These are phyloP conservation scores for Eimeria falciformis DNA, from an alignment of 169 alveolate genomes.

Conservation along the genomic window DNA sequence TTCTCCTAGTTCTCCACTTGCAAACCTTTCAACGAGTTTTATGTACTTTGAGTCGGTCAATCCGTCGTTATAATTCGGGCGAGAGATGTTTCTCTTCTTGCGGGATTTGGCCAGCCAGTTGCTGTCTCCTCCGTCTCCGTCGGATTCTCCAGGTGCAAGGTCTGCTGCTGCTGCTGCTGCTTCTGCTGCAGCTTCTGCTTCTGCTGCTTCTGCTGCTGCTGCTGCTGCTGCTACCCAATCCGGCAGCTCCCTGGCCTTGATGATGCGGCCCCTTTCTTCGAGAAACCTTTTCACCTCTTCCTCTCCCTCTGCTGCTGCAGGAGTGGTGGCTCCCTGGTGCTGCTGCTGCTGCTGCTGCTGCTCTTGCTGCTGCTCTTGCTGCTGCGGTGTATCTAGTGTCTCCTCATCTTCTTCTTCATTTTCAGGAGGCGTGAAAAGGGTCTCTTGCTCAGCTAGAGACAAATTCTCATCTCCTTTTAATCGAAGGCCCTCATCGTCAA, in stretches of 20 bases:
- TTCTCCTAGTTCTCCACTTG: constrained; percentile 39
- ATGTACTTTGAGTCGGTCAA: constrained; percentile 34
- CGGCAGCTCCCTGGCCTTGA: constrained; percentile 19
- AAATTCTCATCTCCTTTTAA: not conserved
- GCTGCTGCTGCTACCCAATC: constrained; percentile 35
- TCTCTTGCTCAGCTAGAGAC: constrained; percentile 15
- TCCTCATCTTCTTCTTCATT: constrained; percentile 6
- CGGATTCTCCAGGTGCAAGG: not conserved
- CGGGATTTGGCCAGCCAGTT: not conserved
- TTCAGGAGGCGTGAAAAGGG: constrained; percentile 11
- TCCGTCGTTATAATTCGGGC: constrained; percentile 17
- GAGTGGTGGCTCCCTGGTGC: not conserved
- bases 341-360: constrained; percentile 8
- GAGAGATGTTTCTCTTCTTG: not conserved
- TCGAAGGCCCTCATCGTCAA: not conserved
- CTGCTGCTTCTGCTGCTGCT: constrained; percentile 25
- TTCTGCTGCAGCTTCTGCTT: constrained; percentile 27
- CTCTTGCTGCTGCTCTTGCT: constrained; percentile 10
- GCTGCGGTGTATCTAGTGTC: not conserved
- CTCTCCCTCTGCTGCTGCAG: constrained; percentile 10
- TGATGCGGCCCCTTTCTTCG: constrained; percentile 18
- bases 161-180: not conserved
- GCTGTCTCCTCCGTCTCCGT: not conserved
- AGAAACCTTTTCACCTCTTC: constrained; percentile 14
- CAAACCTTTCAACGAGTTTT: constrained; percentile 11